Conservation (phyloP, 805 yeast genomes). For the Ogataea allantospora region DNA sequence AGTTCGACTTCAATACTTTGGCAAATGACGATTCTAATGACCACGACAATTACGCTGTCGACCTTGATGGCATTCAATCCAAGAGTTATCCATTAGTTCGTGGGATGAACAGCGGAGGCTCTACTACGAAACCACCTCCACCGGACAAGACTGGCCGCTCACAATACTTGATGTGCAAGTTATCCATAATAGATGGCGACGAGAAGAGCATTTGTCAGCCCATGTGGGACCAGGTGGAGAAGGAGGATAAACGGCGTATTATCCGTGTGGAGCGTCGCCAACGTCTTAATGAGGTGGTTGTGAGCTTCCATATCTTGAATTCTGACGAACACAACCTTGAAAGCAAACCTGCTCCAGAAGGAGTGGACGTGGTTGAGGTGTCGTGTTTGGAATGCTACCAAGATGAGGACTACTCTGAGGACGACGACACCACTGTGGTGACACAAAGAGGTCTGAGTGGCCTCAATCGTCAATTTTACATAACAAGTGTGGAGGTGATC, state of each 20-base stretch:
- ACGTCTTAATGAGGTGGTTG: conserved; percentile 44
- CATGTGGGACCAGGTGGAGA: conserved; percentile 47
- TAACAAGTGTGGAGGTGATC: conserved; percentile 66
- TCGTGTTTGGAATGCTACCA: conserved; percentile 52
- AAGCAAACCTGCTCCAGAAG: conserved; percentile 35
- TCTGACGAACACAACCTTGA: conserved; percentile 48
- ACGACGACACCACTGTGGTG: conserved; percentile 20
- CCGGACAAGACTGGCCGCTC: conserved; percentile 27
- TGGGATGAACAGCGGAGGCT: conserved; percentile 60
- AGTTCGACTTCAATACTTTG: conserved; percentile 19
- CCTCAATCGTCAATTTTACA: conserved; percentile 41
- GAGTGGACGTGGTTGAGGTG: conserved; percentile 54
- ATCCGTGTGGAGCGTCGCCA: conserved; percentile 57
- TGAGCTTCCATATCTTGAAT: conserved; percentile 51
- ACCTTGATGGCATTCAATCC: conserved; percentile 14
- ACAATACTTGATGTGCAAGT: conserved; percentile 45
- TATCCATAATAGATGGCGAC: conserved; percentile 45
- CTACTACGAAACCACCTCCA: conserved; percentile 54
- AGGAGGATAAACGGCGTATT: conserved; percentile 51
- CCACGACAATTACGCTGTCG: conserved; percentile 6
- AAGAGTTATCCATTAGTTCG: conserved; percentile 45
- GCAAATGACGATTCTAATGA: conserved; percentile 6
- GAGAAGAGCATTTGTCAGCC: conserved; percentile 50
- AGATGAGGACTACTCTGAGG: conserved; percentile 19
- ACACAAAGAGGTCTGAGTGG: conserved; percentile 27